Evolutionary conservation across 768 basidiomycete species (phyloP), one percentile per base, ranked within the genome.

Genomic region (Amanita jacksonii): DNA sequence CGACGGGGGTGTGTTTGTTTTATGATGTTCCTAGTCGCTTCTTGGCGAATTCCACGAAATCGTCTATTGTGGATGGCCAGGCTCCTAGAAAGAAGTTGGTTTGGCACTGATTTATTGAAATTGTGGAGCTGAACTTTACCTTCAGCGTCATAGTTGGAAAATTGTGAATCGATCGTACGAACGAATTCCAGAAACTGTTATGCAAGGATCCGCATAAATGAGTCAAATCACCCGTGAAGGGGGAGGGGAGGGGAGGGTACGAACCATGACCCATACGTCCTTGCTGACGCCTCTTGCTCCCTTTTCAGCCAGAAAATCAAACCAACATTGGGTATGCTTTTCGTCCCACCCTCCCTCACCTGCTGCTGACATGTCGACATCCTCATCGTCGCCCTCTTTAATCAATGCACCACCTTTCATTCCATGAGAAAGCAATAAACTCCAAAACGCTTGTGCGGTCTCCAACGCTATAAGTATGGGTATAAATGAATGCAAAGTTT

Each of bases 241-340:
- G 39, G 36, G 12, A 37, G 23, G 24, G 30, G 20, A 38, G 27
- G 41, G 41, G 22, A 28, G 37, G 35, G 22, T 10, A 63, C 79
- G 33, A 38, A 85, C 88, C 87, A 91, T 90, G 41, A 70, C 62
- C 89, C 88, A 91, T 13, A 85, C 86, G 63, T 90, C 89, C 63
- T 85, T 87, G 64, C 85, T 90, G 24, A 93, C 73, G 4, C 86
- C 88, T 56, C 83, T 84, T 16, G 68, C 68, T 1, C 77, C 79
- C 51, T 74, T 80, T 56, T 73, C 65, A 24, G 57, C 62, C 58
- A 92, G 60, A 58, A 78, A 93, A n/a, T 81, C 77, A 53, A 82
- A 76, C 90, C 90, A 93, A 74, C 74, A 76, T 19, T 75, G 57
- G 12, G 71, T 75, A 55, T 83, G 74, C 49, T 76, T 70, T 38